Percentiles rank a stretch among this genome's conserved stretches.
phyloP scores from a whole-genome alignment of 2,329 filamentous ascomycete species.

The Apiospora phragmitis region DNA sequence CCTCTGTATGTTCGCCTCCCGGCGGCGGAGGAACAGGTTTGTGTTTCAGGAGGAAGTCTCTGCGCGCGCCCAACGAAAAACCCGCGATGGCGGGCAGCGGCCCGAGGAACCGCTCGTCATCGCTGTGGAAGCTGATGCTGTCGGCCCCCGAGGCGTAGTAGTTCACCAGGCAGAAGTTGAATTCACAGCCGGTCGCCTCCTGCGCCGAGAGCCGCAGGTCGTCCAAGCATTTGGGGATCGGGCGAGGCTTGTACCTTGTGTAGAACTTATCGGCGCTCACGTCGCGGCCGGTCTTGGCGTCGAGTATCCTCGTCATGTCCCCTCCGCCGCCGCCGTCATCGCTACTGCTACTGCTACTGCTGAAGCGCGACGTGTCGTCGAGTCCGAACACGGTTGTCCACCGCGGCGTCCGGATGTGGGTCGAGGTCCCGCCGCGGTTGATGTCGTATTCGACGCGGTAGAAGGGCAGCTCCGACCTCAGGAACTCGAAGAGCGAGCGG shows the following conservation, averaged over 20 bases:
- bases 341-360: conserved; percentile 34
- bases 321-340: conserved; percentile 37
- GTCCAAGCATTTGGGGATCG: conserved; percentile 70
- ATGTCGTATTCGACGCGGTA: conserved; percentile 76
- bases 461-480: conserved; percentile 71
- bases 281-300: conserved; percentile 19
- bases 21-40: conserved; percentile 53
- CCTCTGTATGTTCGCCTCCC: conserved; percentile 19
- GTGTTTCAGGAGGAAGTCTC: conserved; percentile 80
- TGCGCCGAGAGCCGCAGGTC: conserved; percentile 64
- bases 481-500: conserved; percentile 66
- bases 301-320: conserved; percentile 34
- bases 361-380: conserved; percentile 65
- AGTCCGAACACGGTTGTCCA: conserved; percentile 61
- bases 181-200: conserved; percentile 63
- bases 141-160: conserved; percentile 79
- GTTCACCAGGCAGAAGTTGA: conserved; percentile 81
- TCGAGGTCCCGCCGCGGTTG: conserved; percentile 62
- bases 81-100: conserved; percentile 70
- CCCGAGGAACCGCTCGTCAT: conserved; percentile 78
- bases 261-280: conserved; percentile 54
- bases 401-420: conserved; percentile 60
- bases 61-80: conserved; percentile 68
- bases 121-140: conserved; percentile 77
- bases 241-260: conserved; percentile 59